Evolutionary conservation across 345 rosid species (phyloP).

Genomic region (Citrus inodora): DNA sequence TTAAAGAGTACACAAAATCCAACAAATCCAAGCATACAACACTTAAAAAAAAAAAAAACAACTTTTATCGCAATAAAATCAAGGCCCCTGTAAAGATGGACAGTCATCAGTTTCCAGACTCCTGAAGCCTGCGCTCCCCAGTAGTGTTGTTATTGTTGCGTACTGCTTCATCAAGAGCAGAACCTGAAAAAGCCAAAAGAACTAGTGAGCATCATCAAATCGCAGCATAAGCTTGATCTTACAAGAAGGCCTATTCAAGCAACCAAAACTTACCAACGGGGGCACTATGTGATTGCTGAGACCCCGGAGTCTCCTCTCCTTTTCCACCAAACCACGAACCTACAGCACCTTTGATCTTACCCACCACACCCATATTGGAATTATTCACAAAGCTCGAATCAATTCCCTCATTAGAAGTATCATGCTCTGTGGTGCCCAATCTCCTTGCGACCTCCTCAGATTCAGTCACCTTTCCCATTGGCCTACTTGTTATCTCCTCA

Average conservation of each 20-base stretch:
- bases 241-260: not conserved
- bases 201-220: not conserved
- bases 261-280: constrained; percentile 21
- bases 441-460: constrained; percentile 51
- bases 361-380: constrained; percentile 39
- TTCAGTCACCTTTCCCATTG: constrained; percentile 44
- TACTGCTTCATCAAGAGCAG: constrained; percentile 14
- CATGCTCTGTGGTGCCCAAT: constrained; percentile 32
- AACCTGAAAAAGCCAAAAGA: constrained; percentile 6
- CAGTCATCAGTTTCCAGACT: constrained; percentile 33
- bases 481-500: constrained; percentile 1
- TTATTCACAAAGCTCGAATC: constrained; percentile 12
- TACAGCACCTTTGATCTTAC: constrained; percentile 49
- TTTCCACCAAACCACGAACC: constrained; percentile 57
- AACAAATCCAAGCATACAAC: not conserved
- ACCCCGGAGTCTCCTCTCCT: constrained; percentile 18
- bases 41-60: not conserved
- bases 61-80: not conserved
- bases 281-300: constrained; percentile 29
- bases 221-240: not conserved
- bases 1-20: not conserved
- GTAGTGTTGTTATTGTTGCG: not conserved
- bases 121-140: constrained; percentile 30
- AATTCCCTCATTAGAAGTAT: constrained; percentile 13
- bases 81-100: not conserved